Conservation (phyloP, 1,139 yeast species). For the Arxiozyma heterogenica region DNA sequence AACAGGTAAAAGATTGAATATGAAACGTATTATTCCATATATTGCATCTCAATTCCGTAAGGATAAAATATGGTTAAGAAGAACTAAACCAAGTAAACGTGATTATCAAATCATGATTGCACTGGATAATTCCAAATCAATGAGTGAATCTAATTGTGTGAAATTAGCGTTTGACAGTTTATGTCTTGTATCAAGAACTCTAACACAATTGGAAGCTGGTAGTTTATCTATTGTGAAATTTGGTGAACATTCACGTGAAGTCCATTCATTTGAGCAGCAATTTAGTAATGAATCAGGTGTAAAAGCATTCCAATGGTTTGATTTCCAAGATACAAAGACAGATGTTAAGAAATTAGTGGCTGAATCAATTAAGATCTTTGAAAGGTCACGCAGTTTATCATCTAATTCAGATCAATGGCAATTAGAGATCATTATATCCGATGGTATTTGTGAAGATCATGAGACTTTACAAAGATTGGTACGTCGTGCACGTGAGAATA, state of each 20-base stretch:
- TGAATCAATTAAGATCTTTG: constrained; percentile 66
- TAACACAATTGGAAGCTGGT: constrained; percentile 91
- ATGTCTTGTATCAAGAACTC: constrained; percentile 87
- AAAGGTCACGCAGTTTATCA: constrained; percentile 43
- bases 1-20: constrained; percentile 92
- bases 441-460: constrained; percentile 96
- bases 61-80: constrained; percentile 96
- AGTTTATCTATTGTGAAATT: constrained; percentile 84
- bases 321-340: constrained; percentile 81
- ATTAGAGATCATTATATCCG: constrained; percentile 82
- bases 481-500: constrained; percentile 84
- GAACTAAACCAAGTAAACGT: constrained; percentile 95
- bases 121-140: constrained; percentile 93
- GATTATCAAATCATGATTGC: constrained; percentile 97
- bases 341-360: constrained; percentile 68
- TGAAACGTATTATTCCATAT: constrained; percentile 96
- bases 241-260: constrained; percentile 76
- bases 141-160: constrained; percentile 88
- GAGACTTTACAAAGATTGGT: constrained; percentile 72
- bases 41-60: constrained; percentile 96
- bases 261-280: constrained; percentile 83
- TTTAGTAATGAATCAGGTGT: constrained; percentile 81
- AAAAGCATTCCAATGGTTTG: constrained; percentile 76
- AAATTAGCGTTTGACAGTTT: constrained; percentile 90
- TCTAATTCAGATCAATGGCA: constrained; percentile 76